Evolutionary conservation across 495 filamentous ascomycete species (phyloP), one percentile per base, ranked within the genome.

Genomic region (Penicillium pulvis): DNA sequence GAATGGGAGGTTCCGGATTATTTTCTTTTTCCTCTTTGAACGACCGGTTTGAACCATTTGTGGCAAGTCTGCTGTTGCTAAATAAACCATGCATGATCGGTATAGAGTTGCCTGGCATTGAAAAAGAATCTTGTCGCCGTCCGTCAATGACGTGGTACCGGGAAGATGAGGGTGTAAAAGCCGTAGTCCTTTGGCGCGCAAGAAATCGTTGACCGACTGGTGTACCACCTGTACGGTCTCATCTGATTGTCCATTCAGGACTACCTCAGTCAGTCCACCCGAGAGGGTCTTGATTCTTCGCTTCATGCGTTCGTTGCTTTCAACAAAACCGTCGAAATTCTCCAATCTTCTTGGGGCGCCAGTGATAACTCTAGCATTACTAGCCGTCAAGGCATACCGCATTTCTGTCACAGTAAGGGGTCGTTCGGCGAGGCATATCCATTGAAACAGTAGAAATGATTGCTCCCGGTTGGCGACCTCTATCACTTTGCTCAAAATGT

Each of bases 141-240:
- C 14, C 2, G 39, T 2, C 0, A 43, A 17, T 17, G 1, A 5
- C 3, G 4, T 56, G 41, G 30, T 56, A 0, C 11, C 23, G 48
- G 4, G 28, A 45, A 59, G 47, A 9, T 35, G 30, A 51, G 61
- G 50, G 57, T 55, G 59, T 58, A 64, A 61, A 64, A 54, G 44
- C 17, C 36, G 30, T 23, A 61, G 49, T 10, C 58, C 58, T 53
- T 61, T 61, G 11, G 31, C 23, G 30, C 42, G 53, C 6, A 60
- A 53, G 57, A 60, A 64, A 31, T 64, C 61, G 26, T 57, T 64
- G 26, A 64, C 61, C n/a, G 57, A 60, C 55, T 64, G 57, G 55
- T 64, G 57, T 35, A 64, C 43, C 4, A 56, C 51, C 54, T 64
- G 57, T 11, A 64, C 49, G 19, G 24, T 64, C 6, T 57, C 46